Evolutionary conservation across 495 filamentous ascomycete genomes (phyloP), one percentile per base, ranked within the genome.

Genomic region (Aspergillus heteromorphus): DNA sequence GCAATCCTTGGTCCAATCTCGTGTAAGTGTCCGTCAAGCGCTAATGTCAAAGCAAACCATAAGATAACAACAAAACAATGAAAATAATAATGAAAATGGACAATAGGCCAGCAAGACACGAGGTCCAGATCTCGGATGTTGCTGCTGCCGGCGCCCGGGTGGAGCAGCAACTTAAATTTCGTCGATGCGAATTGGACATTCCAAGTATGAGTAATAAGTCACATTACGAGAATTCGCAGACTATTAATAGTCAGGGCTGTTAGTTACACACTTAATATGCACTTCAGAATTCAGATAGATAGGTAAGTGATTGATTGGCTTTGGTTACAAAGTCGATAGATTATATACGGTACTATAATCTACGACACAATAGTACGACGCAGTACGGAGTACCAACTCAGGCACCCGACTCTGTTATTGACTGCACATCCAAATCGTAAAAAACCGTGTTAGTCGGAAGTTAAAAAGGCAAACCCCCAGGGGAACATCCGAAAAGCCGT

Each of bases 91-190:
- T 38, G 34, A n/a, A 4, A 9, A 38, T n/a, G 6, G 11, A 47
- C 21, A 47, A 27, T 30, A 20, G 42, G 10, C 18, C 42, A 45
- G 27, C 34, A 49, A 50, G 17, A 56, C 31, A 56, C 53, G 42
- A 57, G 54, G 36, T 38, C 55, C 45, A 57, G 59, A 62, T 62
- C 55, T 62, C 59, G 59, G 59, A 58, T 58, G 52, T 49, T 62
- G 55, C 55, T 43, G 55, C 43, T 45, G 55, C 59, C 59, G 59
- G 53, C 20, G 52, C 42, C 59, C 59, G 59, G 36, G 58, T 61
- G 58, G 58, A 52, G 45, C 25, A 40, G 42, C 25, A 53, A 53
- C 51, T 45, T 53, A 53, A 53, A 52, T 34, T 45, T 45, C 51
- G 10, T 40, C 31, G 18, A 36, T 40, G 29, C 9, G 29, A 50